Evolutionary conservation across 2,329 filamentous ascomycete species (phyloP).

Genomic region (Myriosclerotinia scirpicola): DNA sequence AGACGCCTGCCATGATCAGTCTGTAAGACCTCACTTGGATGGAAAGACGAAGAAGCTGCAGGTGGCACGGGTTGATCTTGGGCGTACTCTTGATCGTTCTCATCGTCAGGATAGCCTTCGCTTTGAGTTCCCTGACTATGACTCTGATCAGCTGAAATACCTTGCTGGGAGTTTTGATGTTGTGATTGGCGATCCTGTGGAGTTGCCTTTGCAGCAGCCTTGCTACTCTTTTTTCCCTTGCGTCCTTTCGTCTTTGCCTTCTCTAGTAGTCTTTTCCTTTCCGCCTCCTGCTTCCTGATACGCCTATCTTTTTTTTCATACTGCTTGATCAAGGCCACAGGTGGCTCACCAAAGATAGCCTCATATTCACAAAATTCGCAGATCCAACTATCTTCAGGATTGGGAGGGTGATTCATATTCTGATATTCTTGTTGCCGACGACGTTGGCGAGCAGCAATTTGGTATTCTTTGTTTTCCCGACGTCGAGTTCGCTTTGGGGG

Average conservation of each 20-base stretch:
- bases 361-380: slow-evolving; percentile 99
- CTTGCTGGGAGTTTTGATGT: slow-evolving; percentile 43
- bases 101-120: slow-evolving; percentile 50
- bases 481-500: slow-evolving; percentile 63
- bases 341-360: slow-evolving; percentile 85
- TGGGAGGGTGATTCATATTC: slow-evolving; percentile 73
- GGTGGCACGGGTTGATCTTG: slow-evolving; percentile 23
- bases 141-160: slow-evolving; percentile 36
- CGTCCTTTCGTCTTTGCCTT: slow-evolving; percentile 93
- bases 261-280: slow-evolving; percentile 79
- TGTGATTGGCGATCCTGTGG: slow-evolving; percentile 36
- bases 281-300: slow-evolving; percentile 79
- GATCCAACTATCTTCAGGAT: slow-evolving; percentile 79
- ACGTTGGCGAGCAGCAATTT: slow-evolving; percentile 72
- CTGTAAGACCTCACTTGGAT: slow-evolving; percentile 9
- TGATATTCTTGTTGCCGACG: slow-evolving; percentile 73
- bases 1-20: slow-evolving; percentile 11
- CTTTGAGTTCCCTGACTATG: slow-evolving; percentile 46
- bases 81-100: slow-evolving; percentile 49
- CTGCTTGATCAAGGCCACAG: slow-evolving; percentile 78
- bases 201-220: slow-evolving; percentile 44
- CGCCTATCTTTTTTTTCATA: slow-evolving; percentile 95
- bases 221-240: slow-evolving; percentile 81
- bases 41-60: background rate
- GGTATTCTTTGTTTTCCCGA: slow-evolving; percentile 68